phyloP scores from a whole-genome alignment of 2,329 filamentous ascomycete genomes.

The Aureobasidium namibiae region DNA sequence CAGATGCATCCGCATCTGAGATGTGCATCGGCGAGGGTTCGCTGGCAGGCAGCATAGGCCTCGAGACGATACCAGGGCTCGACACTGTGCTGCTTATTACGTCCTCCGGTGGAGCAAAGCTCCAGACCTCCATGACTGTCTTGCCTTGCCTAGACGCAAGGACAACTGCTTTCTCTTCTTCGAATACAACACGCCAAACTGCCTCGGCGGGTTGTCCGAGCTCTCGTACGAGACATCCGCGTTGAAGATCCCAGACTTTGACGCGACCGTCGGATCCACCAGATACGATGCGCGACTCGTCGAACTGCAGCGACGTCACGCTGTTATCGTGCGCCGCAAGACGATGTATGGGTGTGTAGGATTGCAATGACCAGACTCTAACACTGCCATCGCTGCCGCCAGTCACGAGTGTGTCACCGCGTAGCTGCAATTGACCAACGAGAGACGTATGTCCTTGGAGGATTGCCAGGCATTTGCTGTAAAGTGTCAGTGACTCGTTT shows the following conservation, averaged over 20 bases:
- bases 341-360: slow-evolving; percentile 85
- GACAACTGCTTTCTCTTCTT: slow-evolving; percentile 96
- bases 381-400: slow-evolving; percentile 95
- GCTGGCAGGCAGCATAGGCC: background rate
- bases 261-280: slow-evolving; percentile 96
- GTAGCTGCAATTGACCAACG: slow-evolving; percentile 93
- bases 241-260: slow-evolving; percentile 96
- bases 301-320: slow-evolving; percentile 94
- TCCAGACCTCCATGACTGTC: slow-evolving; percentile 87
- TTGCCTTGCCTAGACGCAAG: slow-evolving; percentile 77
- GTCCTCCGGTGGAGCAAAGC: slow-evolving; percentile 16
- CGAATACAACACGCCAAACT: slow-evolving; percentile 96
- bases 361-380: slow-evolving; percentile 87
- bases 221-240: slow-evolving; percentile 81
- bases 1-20: background rate
- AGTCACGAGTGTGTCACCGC: slow-evolving; percentile 87
- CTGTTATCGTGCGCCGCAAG: slow-evolving; percentile 96
- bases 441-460: slow-evolving; percentile 95
- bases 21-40: slow-evolving; percentile 8
- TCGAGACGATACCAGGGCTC: background rate
- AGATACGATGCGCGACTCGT: slow-evolving; percentile 89
- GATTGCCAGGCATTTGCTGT: slow-evolving; percentile 54
- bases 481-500: background rate
- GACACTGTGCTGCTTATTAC: background rate
- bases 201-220: slow-evolving; percentile 86